Base-by-base conservation (phyloP, 129 eudicot genomes). In the Pulicaria dysenterica region DNA sequence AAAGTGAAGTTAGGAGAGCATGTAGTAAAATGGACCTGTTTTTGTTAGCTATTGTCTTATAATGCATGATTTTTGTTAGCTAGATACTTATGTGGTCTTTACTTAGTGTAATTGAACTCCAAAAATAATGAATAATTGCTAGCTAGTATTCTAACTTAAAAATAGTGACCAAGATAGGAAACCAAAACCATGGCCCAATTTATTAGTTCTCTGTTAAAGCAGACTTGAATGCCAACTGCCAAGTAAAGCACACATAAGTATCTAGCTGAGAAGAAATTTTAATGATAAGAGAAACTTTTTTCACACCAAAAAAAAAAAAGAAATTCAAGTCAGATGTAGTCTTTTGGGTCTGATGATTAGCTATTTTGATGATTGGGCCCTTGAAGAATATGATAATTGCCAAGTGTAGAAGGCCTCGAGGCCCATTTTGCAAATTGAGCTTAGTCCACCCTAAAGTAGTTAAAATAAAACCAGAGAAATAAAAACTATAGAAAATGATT, bases 331-430 rank as follows among this genome's bases (percentile, higher is more conserved):
- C 31, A 2, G 31, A n/a, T 24, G 0, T 34, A 34, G 64, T 58
- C 64, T 58, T 58, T 58, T 58, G 64, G 64, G 64, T 14, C 8
- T 0, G 44, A 58, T 60, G 45, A 38, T 15, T 37, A 60, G 66
- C 66, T 39, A 60, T 60, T 60, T 13, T 60, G 45, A 31, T 60
- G 66, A 60, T 60, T 60, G 17, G 46, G 24, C 36, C 40, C 66
- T 31, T 9, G 66, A 60, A 14, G 43, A 60, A 60, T 3, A 60
- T 38, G 42, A 24, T 0, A 9, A 34, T 11, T 60, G 39, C 16
- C 0, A 60, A 34, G 44, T 14, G 45, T 60, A 39, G 46, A 60
- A 60, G 46, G n/a, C n/a, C n/a, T n/a, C n/a, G n/a, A n/a, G n/a
- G 66, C 66, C 66, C 66, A 10, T 39, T 56, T 37, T 60, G 46